Evolutionary conservation across 2,329 filamentous ascomycete genomes (phyloP), one percentile per base, ranked within the genome.

Genomic region (Graphiopsis chlorocephala): DNA sequence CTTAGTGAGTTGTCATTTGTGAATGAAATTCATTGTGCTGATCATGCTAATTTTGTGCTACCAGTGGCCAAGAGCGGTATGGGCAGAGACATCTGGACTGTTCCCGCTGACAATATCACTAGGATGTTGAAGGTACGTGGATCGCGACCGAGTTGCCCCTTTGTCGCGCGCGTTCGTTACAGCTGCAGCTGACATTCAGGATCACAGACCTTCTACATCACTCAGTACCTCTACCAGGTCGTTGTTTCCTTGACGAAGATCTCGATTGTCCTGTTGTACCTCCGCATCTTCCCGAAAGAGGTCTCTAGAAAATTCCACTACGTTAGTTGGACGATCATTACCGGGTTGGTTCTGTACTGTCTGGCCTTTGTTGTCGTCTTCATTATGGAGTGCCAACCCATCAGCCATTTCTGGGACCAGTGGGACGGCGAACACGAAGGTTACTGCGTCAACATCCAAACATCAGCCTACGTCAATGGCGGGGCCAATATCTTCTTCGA

Each of bases 401-500:
- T 58, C 23, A 38, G 31, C 33, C 26, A 42, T 28, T 58, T 42
- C 33, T 58, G 55, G 55, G 20, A 58, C 17, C 31, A 42, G 15
- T 58, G 55, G 55, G 55, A 58, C 31, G 55, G 55, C 55, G 55
- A 58, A n/a, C 55, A 58, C 33, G 55, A 58, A 58, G 55, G 55
- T 4, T 42, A 58, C 31, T 58, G 55, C 33, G n/a, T n/a, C 23
- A 8, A 58, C 10, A 26, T 58, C 15, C 31, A 38, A n/a, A 17
- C 38, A 26, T 33, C 55, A 12, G n/a, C 55, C 1, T 58, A 58
- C 20, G 12, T 58, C n/a, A 58, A 58, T 23, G 55, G 55, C 5
- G 55, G 33, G 2, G 14, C 12, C 33, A 58, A 58, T 15, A 42
- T 58, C 55, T 58, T 58, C 55, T 58, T 58, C 23, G 55, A 58